Evolutionary conservation across 352 stramenopile species (phyloP), one percentile per base, ranked within the genome.

Genomic region (Globisporangium rhizosaccharum): DNA sequence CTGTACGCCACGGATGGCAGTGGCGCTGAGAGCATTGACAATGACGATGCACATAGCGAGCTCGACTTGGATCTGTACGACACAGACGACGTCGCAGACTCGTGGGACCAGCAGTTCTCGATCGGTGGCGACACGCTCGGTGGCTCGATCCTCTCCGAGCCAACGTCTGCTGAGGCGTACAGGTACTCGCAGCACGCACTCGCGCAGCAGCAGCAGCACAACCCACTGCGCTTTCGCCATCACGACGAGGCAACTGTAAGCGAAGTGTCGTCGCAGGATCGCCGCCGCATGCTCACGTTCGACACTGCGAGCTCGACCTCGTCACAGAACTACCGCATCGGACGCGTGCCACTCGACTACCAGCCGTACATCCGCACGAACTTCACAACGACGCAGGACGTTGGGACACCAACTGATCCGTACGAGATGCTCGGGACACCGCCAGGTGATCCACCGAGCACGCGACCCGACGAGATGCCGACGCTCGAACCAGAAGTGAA

Each of bases 51-150:
- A 1, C 64, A 82, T 53, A 84, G 75, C 45, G 78, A 90, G 52
- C 69, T 87, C 30, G 77, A 88, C 45, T 56, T 85, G 23, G 77
- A 82, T 54, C 60, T 85, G 3, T 87, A 87, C 63, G 75, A 90
- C 49, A 75, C 62, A 18, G 75, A 90, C 25, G 73, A 85, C 10
- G 56, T 66, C 0, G 47, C 62, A 0, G 70, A 69, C 36, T 56
- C 55, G 56, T 62, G 51, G 49, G 41, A 64, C 52, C 51, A 65
- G 36, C 59, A 56, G 25, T 61, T 61, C 53, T 65, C 59, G 17
- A 65, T 65, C 39, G 53, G 26, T 3, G 59, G 28, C 18, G 45
- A 53, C 18, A 44, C 36, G 10, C 1, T 46, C 12, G 20, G 49
- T 25, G 41, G 51, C 18, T 68, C 65, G 26, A 64, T 71, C 25